Percentiles rank a stretch among this genome's conserved stretches.
Conservation (phyloP, 176 grass and related monocot species). For the Pontederia paniculata region DNA sequence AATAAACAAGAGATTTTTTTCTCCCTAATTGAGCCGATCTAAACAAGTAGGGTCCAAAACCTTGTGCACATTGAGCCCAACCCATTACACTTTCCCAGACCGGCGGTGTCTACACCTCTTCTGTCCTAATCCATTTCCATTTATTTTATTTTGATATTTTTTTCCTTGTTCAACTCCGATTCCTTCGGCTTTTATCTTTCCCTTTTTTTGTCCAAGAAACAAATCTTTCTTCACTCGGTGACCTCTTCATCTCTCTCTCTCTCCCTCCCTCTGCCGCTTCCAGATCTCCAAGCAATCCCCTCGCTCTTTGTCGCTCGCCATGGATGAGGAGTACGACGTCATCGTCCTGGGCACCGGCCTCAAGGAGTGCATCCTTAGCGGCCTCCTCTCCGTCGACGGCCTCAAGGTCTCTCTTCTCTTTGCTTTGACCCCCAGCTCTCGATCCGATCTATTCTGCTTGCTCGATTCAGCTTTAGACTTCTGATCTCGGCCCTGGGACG, state of each 20-base stretch:
- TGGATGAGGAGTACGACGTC: constrained; percentile 28
- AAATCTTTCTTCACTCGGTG: not conserved
- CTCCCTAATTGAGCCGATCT: no score
- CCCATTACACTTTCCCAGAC: no score
- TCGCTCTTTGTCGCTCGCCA: not conserved
- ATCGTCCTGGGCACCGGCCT: constrained; percentile 34
- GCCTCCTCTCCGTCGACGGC: constrained; percentile 45
- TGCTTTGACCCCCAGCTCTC: no score
- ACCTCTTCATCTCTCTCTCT: not conserved
- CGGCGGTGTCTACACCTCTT: no score
- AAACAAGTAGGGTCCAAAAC: no score
- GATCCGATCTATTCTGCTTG: not conserved
- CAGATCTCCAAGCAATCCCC: not conserved
- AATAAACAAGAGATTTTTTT: no score
- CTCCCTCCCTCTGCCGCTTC: not conserved
- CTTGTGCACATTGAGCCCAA: no score
- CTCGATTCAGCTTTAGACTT: not conserved
- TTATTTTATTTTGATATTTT: not conserved
- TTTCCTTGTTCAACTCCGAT: not conserved
- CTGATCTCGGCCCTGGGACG: not conserved
- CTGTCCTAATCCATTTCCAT: no score
- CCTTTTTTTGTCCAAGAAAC: not conserved
- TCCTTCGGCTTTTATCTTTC: not conserved
- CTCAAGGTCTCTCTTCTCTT: constrained; percentile 29
- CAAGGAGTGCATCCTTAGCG: constrained; percentile 53